Conservation (phyloP, 208 protist genomes). For the Acanthamoeba healyi region DNA sequence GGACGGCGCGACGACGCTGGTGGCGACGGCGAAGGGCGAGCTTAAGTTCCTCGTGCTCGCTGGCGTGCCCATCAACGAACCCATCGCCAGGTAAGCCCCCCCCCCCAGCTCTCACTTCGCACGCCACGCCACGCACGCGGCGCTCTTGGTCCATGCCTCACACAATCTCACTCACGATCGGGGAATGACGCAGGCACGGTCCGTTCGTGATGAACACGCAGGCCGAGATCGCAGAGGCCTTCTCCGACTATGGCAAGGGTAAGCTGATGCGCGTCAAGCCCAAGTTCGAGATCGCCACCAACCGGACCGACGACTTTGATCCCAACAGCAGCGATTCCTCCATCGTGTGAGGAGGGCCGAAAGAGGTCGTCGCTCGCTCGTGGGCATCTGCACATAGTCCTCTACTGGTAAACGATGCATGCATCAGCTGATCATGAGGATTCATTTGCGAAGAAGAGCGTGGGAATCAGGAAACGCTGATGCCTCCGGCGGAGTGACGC, state of each 20-base stretch:
- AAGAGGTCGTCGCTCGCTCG: no score
- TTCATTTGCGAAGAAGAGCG: no score
- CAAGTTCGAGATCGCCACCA: conserved; percentile 58
- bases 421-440: no score
- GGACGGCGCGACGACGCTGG: conserved; percentile 63
- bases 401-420: no score
- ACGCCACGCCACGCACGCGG: no score
- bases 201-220: conserved; percentile 97
- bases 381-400: no score
- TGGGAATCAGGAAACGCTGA: no score
- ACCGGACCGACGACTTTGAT: conserved; percentile 48
- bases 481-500: no score
- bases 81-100: conserved; percentile 86
- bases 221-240: conserved; percentile 93
- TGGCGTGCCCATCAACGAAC: conserved; percentile 91
- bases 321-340: conserved; percentile 25
- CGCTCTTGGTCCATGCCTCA: no score
- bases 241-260: conserved; percentile 89
- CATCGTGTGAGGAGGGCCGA: no score
- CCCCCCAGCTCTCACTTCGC: neutral
- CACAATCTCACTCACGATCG: no score
- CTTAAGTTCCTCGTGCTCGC: conserved; percentile 84
- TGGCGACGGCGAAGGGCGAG: conserved; percentile 21
- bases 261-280: conserved; percentile 36
- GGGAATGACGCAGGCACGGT: conserved; percentile 89